Evolutionary conservation across 495 filamentous ascomycete species (phyloP).

Genomic region (Xylaria scruposa): DNA sequence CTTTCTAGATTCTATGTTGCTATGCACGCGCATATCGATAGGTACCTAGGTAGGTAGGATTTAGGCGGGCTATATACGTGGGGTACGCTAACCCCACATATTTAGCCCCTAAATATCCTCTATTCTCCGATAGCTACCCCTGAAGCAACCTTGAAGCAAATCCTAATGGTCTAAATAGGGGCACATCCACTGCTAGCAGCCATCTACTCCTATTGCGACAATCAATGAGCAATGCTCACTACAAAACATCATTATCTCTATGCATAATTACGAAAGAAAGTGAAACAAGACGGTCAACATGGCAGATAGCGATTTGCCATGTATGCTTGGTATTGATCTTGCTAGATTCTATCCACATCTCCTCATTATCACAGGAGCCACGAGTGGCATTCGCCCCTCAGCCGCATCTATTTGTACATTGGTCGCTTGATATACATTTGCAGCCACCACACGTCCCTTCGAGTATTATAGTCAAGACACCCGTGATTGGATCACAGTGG

Average conservation of each 20-base stretch:
- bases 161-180: neutral
- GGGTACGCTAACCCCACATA: conserved; percentile 1
- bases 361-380: neutral
- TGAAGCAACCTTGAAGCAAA: neutral
- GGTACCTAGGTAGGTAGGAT: too few relatives aligned
- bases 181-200: neutral
- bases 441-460: conserved; percentile 34
- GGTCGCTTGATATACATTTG: conserved; percentile 28
- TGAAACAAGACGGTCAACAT: neutral
- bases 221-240: neutral
- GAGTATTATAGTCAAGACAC: conserved; percentile 35
- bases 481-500: conserved; percentile 38
- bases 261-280: neutral
- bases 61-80: neutral
- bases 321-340: neutral
- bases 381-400: neutral
- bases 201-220: neutral
- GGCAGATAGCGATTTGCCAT: neutral
- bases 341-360: neutral
- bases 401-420: conserved; percentile 33
- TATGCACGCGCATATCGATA: conserved; percentile 11
- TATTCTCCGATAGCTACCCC: conserved; percentile 11
- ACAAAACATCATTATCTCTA: neutral
- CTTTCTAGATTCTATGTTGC: conserved; percentile 8
- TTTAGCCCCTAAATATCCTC: neutral